Evolutionary conservation across 169 alveolate genomes (phyloP).

Genomic region (Theileria parva): DNA sequence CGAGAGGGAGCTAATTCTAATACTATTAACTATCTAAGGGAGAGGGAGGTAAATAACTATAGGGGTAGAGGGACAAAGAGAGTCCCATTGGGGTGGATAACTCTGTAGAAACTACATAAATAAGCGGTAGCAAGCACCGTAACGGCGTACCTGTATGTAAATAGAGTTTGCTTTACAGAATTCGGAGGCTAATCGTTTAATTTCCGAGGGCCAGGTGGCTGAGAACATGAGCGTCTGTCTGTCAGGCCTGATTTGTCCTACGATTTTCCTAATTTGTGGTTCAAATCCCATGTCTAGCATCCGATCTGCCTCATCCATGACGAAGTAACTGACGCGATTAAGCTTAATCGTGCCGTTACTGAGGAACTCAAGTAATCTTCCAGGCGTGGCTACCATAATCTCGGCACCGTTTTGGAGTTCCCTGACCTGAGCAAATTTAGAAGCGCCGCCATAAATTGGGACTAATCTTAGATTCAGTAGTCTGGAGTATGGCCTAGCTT

Average conservation of each 20-base stretch:
- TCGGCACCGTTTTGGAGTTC: slow-evolving; percentile 89
- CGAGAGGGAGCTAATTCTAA: too few species aligned
- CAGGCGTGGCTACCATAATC: slow-evolving; percentile 95
- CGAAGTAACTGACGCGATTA: slow-evolving; percentile 88
- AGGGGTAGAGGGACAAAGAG: too few species aligned
- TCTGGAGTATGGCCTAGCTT: slow-evolving; percentile 71
- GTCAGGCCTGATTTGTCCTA: slow-evolving; percentile 90
- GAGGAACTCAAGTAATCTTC: slow-evolving; percentile 90
- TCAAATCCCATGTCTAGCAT: slow-evolving; percentile 97
- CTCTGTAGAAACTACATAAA: too few species aligned
- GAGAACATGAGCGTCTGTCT: slow-evolving; percentile 89
- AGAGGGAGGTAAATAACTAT: too few species aligned
- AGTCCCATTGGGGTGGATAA: too few species aligned
- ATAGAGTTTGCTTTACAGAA: slow-evolving; percentile 85
- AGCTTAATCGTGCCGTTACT: slow-evolving; percentile 82
- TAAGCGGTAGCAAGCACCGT: not conserved
- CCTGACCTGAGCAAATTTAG: slow-evolving; percentile 67
- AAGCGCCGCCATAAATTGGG: slow-evolving; percentile 86
- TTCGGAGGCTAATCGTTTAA: slow-evolving; percentile 84
- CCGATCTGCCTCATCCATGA: slow-evolving; percentile 97
- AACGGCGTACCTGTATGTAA: slow-evolving; percentile 74
- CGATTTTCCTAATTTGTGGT: slow-evolving; percentile 84
- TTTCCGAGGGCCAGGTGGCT: slow-evolving; percentile 93
- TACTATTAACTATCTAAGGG: too few species aligned
- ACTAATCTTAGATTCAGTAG: slow-evolving; percentile 71